Percentiles rank a stretch among this genome's conserved stretches.
These are phyloP conservation scores for Sanghuangporus weigelae DNA, from an alignment of 1,284 basidiomycete genomes.

Conservation along the genomic window DNA sequence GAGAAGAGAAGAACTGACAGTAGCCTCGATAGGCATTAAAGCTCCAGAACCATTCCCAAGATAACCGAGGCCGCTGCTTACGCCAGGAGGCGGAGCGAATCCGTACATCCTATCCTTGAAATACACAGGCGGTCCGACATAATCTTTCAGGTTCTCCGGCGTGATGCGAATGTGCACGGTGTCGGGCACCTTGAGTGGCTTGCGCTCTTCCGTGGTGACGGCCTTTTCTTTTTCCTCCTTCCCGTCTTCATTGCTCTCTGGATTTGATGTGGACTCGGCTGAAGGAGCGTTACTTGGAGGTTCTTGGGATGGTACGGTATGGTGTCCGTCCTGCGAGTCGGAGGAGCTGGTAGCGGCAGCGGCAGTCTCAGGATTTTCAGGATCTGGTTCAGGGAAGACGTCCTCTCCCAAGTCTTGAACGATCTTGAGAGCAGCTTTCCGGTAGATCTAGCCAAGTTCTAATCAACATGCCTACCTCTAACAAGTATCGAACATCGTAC, in stretches of 20 bases:
- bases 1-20: constrained; percentile 43
- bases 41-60: constrained; percentile 94
- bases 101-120: constrained; percentile 94
- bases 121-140: constrained; percentile 94
- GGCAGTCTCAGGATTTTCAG: constrained; percentile 36
- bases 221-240: constrained; percentile 34
- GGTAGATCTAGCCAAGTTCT: constrained; percentile 69
- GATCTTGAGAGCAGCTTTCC: constrained; percentile 93
- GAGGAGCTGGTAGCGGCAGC: constrained; percentile 19
- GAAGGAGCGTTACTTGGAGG: constrained; percentile 32
- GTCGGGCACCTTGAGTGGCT: constrained; percentile 80
- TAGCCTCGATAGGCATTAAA: constrained; percentile 96
- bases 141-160: constrained; percentile 88
- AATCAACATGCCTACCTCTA: constrained; percentile 1
- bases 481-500: constrained; percentile 32
- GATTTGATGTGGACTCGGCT: constrained; percentile 20
- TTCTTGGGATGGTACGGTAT: constrained; percentile 30
- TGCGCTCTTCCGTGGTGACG: constrained; percentile 74
- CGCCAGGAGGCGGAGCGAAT: constrained; percentile 80
- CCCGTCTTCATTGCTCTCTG: constrained; percentile 21
- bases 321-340: constrained; percentile 15
- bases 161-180: constrained; percentile 80
- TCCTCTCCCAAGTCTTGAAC: constrained; percentile 91
- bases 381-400: constrained; percentile 68
- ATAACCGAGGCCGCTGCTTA: constrained; percentile 92